Evolutionary conservation across 768 basidiomycete genomes (phyloP).

Genomic region (Xerocomus spinulosus): DNA sequence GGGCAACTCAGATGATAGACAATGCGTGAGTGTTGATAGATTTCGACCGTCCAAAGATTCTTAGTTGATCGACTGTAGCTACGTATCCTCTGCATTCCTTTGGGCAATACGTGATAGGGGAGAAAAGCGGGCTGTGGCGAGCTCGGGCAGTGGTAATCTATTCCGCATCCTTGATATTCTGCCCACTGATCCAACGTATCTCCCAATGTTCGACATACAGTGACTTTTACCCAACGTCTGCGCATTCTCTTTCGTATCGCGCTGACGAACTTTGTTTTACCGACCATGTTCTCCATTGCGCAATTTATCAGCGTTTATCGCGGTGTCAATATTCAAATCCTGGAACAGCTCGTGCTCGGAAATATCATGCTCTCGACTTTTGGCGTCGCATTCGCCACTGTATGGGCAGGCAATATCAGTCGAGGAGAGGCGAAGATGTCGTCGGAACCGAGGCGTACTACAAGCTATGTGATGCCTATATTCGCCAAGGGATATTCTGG

Average conservation of each 20-base stretch:
- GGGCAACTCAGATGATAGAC: conserved; percentile 28
- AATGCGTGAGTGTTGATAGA: conserved; percentile 15
- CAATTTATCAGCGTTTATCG: conserved; percentile 9
- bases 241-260: conserved; percentile 22
- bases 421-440: not conserved
- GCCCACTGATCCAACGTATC: not conserved
- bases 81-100: conserved; percentile 9
- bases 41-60: not conserved
- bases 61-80: conserved; percentile 1
- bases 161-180: not conserved
- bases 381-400: conserved; percentile 9
- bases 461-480: not conserved
- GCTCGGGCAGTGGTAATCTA: not conserved
- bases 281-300: conserved; percentile 12
- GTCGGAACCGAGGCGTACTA: not conserved
- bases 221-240: conserved; percentile 3
- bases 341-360: conserved; percentile 4
- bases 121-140: not conserved
- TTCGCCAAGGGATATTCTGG: not conserved
- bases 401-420: conserved; percentile 4
- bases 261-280: conserved; percentile 27
- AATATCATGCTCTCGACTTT: conserved; percentile 12
- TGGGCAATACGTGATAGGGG: conserved; percentile 6
- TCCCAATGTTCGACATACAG: not conserved
- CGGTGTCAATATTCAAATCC: not conserved